Evolutionary conservation across 352 stramenopile species (phyloP).

Genomic region (Pythium apleroticum): DNA sequence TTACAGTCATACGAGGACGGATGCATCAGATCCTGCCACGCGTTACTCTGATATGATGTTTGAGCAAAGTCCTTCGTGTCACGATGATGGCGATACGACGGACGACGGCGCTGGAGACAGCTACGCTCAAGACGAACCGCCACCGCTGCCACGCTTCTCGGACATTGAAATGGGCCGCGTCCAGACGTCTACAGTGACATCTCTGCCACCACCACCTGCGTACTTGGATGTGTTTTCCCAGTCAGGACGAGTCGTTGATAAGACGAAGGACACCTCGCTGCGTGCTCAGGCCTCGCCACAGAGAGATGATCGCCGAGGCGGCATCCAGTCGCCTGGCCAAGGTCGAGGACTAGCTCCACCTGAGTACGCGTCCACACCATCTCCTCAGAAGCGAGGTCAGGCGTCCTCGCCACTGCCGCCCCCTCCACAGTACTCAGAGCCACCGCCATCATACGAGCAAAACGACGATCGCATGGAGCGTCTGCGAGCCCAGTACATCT

Average conservation of each 20-base stretch:
- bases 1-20: slow-evolving; percentile 1
- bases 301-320: slow-evolving; percentile 21
- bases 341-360: slow-evolving; percentile 2
- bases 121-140: not conserved
- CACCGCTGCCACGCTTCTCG: slow-evolving; percentile 36
- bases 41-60: not conserved
- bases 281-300: slow-evolving; percentile 17
- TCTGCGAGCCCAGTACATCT: slow-evolving; percentile 70
- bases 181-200: slow-evolving; percentile 25
- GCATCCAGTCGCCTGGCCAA: slow-evolving; percentile 24
- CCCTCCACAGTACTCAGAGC: slow-evolving; percentile 13
- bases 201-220: slow-evolving; percentile 35
- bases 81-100: not conserved
- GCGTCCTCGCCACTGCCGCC: slow-evolving; percentile 7
- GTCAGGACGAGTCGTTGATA: slow-evolving; percentile 25
- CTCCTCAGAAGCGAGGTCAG: not conserved
- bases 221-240: slow-evolving; percentile 44
- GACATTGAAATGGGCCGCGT: slow-evolving; percentile 41
- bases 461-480: slow-evolving; percentile 30
- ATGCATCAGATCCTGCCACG: not conserved
- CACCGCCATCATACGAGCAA: slow-evolving; percentile 35
- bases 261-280: not conserved
- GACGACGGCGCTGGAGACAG: not conserved
- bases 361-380: not conserved
- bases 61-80: not conserved